A percentile compares a stretch with the other conserved stretches of the same genome.
phyloP scores from a whole-genome alignment of 371 early-diverging fungal genomes.

The Enterocytospora artemiae region DNA sequence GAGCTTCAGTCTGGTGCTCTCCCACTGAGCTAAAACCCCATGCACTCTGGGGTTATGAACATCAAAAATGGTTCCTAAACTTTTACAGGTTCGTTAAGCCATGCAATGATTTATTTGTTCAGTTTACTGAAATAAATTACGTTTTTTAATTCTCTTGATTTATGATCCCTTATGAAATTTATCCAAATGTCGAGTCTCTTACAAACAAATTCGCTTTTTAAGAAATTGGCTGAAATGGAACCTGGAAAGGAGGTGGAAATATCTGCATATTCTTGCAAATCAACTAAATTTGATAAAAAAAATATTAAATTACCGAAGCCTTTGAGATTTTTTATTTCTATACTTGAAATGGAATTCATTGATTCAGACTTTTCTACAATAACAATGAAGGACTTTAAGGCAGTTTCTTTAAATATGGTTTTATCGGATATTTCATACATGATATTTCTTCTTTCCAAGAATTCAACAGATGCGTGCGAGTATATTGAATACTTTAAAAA shows the following conservation, averaged over 20 bases:
- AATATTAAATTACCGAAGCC: constrained; percentile 16
- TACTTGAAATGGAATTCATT: constrained; percentile 26
- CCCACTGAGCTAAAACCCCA: constrained; percentile 31
- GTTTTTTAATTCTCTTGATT: neutral
- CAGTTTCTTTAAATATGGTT: neutral
- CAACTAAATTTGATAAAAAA: constrained; percentile 18
- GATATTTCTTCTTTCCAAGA: constrained; percentile 9
- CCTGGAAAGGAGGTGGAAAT: constrained; percentile 17
- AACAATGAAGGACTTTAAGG: neutral
- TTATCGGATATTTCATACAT: constrained; percentile 17
- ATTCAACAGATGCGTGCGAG: constrained; percentile 13
- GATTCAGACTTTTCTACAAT: constrained; percentile 23
- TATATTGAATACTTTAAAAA: constrained; percentile 13
- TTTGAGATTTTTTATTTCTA: constrained; percentile 14
- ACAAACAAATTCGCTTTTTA: constrained; percentile 34
- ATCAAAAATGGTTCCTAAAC: neutral
- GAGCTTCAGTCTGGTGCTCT: constrained; percentile 36
- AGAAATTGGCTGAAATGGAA: constrained; percentile 4
- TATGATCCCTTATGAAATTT: constrained; percentile 29
- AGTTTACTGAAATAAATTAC: neutral
- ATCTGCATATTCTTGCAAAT: constrained; percentile 44
- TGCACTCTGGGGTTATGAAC: neutral
- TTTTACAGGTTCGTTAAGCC: neutral
- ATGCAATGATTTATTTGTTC: neutral
- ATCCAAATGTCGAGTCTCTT: constrained; percentile 20